Base-by-base conservation (phyloP, 768 basidiomycete species). In the Rhodotorula toruloides region DNA sequence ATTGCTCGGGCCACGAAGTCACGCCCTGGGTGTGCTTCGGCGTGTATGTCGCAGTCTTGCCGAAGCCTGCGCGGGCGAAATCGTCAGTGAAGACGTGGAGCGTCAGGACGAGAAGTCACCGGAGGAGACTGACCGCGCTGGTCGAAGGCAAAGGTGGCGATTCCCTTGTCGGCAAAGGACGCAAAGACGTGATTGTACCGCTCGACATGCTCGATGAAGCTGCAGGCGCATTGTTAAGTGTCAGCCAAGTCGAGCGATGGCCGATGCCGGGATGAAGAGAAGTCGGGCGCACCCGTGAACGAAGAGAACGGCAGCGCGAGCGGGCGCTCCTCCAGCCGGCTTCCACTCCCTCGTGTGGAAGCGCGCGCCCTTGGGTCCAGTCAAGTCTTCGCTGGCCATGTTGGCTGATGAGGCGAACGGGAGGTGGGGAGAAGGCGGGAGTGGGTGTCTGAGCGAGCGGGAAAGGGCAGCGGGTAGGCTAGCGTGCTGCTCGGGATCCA, bases 181-280 rank as follows among this genome's bases (percentile, higher is more conserved):
- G 62, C 57, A 54, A 73, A 74, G 50, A 65, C 63, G 48, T 72
- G 67, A 44, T 73, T 65, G 66, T 74, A 74, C 12, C 74, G 59
- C 53, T 59, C 47, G 44, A 72, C 58, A 56, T 66, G 68, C 56
- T 72, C 72, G 31, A 70, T 53, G 57, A 72, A 72, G 19, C 71
- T 72, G 68, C 27, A 36, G 34, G 22, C 14, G 34, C 29, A 4
- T 11, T 22, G 12, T 47, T 9, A 9, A 47, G 40, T 25, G 39
- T 29, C 6, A 29, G 11, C 21, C 39, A 7, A 22, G 3, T 13
- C 25, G 36, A 32, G 29, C 21, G 17, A 14, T 7, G 34, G 46
- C 5, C 25, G 32, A n/a, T 34, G 3, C 14, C n/a, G 11, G 27
- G 17, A 21, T 25, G 6, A 40, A 54, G 54, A 29, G 17, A 2